A percentile compares a stretch with the other conserved stretches of the same genome.
These are phyloP conservation scores for Euclidium syriacum DNA, from an alignment of 345 rosid genomes.

Conservation along the genomic window DNA sequence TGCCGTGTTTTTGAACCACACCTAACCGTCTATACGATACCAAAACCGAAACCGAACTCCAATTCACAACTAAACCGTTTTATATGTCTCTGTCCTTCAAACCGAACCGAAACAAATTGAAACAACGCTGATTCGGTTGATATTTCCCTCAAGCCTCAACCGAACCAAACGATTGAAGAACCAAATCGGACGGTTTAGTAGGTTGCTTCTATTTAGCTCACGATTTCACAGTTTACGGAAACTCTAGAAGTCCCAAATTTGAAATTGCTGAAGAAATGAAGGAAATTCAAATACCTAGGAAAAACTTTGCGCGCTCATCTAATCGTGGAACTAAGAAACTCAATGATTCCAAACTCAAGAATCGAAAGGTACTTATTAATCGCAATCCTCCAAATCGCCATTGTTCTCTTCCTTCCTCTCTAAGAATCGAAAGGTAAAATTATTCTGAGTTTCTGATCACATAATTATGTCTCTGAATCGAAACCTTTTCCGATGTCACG, in stretches of 20 bases:
- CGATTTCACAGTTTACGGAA: background rate
- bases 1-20: background rate
- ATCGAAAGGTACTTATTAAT: constrained; percentile 25
- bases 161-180: no score
- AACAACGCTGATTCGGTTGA: background rate
- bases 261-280: constrained; percentile 18
- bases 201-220: background rate
- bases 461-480: background rate
- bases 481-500: constrained; percentile 16
- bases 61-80: no score
- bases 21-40: background rate
- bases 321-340: constrained; percentile 10
- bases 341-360: constrained; percentile 24
- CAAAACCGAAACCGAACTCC: constrained; percentile 1
- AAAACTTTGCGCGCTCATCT: constrained; percentile 23
- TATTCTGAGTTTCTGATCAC: constrained; percentile 1
- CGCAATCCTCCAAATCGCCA: background rate
- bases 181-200: no score
- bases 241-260: no score
- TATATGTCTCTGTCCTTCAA: background rate
- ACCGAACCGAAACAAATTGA: background rate
- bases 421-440: no score
- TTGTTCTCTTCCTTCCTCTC: constrained; percentile 3
- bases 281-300: constrained; percentile 32
- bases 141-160: constrained; percentile 12